These are phyloP conservation scores for Hanseniaspora singularis DNA, from an alignment of 805 yeast genomes.

Conservation along the genomic window DNA sequence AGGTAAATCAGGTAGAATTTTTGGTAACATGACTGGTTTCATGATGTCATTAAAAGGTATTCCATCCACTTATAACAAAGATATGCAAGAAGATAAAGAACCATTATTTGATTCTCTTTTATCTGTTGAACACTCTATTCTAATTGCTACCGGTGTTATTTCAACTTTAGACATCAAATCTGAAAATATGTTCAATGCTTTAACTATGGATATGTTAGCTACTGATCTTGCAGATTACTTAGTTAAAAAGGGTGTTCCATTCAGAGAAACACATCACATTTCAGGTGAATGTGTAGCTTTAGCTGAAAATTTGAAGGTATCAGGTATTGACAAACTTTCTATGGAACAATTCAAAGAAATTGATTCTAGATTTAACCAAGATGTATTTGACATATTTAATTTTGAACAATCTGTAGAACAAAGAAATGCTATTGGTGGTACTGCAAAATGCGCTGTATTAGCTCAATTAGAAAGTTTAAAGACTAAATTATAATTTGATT, in stretches of 20 bases:
- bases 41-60: slow-evolving; percentile 94
- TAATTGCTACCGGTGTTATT: slow-evolving; percentile 91
- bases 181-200: slow-evolving; percentile 69
- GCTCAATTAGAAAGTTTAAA: slow-evolving; percentile 45
- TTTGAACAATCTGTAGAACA: slow-evolving; percentile 93
- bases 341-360: slow-evolving; percentile 67
- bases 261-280: slow-evolving; percentile 97
- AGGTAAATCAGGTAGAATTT: slow-evolving; percentile 95
- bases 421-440: slow-evolving; percentile 94
- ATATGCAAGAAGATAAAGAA: slow-evolving; percentile 98
- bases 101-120: slow-evolving; percentile 86
- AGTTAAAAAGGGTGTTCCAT: slow-evolving; percentile 96
- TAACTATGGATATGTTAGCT: slow-evolving; percentile 98
- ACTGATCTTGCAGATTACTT: slow-evolving; percentile 96
- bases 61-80: slow-evolving; percentile 96
- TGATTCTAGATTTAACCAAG: slow-evolving; percentile 67
- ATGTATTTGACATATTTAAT: slow-evolving; percentile 75
- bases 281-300: slow-evolving; percentile 92
- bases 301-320: slow-evolving; percentile 66
- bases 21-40: slow-evolving; percentile 90
- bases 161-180: slow-evolving; percentile 69
- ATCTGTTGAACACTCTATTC: slow-evolving; percentile 86
- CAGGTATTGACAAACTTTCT: slow-evolving; percentile 78
- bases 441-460: slow-evolving; percentile 81
- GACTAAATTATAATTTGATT: slow-evolving; percentile 21